These are phyloP conservation scores for Colletotrichum paranaense DNA, from an alignment of 2,329 filamentous ascomycete genomes.

Conservation along the genomic window DNA sequence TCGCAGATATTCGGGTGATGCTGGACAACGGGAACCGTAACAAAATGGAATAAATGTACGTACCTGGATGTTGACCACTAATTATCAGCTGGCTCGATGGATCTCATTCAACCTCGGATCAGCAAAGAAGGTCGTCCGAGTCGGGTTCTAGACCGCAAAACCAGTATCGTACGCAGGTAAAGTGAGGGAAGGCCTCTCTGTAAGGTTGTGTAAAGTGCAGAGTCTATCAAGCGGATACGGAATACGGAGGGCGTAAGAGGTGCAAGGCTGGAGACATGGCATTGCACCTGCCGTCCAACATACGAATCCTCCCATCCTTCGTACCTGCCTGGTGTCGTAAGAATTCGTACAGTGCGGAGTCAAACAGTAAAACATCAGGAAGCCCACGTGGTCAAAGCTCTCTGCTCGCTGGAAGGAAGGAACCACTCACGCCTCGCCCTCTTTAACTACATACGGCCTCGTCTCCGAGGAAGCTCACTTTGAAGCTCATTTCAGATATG, in stretches of 20 bases:
- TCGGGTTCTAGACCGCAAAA: background rate
- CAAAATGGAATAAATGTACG: background rate
- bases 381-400: constrained; percentile 13
- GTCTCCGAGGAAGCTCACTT: constrained; percentile 8
- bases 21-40: background rate
- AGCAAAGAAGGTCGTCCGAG: background rate
- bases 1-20: background rate
- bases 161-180: background rate
- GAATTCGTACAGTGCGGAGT: background rate
- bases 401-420: background rate
- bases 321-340: no score
- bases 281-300: background rate
- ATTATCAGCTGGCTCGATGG: background rate
- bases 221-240: background rate
- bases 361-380: background rate
- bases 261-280: background rate
- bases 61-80: background rate
- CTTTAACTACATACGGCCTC: constrained; percentile 25
- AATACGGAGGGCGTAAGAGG: background rate
- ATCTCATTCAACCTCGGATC: background rate
- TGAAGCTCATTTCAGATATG: constrained; percentile 19
- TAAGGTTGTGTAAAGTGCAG: background rate
- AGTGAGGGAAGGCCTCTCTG: no score
- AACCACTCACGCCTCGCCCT: background rate
- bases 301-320: no score